Evolutionary conservation across 257 asterid species (phyloP), one percentile per base, ranked within the genome.

Genomic region (Cinchona pubescens): DNA sequence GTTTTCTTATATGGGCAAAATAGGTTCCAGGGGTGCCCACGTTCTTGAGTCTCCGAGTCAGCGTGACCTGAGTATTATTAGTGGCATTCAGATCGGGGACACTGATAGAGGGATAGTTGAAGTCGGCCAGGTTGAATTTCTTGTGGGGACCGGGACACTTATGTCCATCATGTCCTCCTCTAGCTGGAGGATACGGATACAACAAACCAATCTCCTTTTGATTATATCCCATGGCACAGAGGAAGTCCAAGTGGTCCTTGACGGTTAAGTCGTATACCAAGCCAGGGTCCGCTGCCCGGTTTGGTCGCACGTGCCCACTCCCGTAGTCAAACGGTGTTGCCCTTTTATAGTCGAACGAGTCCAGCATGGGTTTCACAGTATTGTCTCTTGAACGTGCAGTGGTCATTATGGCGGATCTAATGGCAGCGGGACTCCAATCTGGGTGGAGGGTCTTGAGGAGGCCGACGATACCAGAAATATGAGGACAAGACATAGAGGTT

Each of bases 401-500:
- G 11, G 93, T 89, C 88, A 87, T 83, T 74, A 89, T 84, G 19
- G 96, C 88, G 10, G 96, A 91, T 55, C 82, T 48, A 56, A 89
- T 79, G 29, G 94, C 96, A 5, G 88, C 89, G 0, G 95, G 89
- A 80, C 87, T 87, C 95, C 95, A 89, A 15, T 85, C 73, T 3
- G 93, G 96, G 67, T 86, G 82, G 69, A 84, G 79, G 18, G 79
- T 73, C n/a, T 81, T 85, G 76, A 89, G 85, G 34, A 90, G 87
- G 75, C 90, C 94, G 0, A 70, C 94, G 0, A 87, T 83, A 0
- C 94, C 94, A 32, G 94, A 30, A 8, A 90, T 89, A 73, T 90
- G 96, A 27, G 96, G 96, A 67, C 96, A 91, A 21, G 96, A 77
- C 95, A 91, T 87, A 1, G 94, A 91, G 14, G 96, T 91, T 1